phyloP scores from a whole-genome alignment of 257 asterid species.

The Parsonsia alboflavescens region DNA sequence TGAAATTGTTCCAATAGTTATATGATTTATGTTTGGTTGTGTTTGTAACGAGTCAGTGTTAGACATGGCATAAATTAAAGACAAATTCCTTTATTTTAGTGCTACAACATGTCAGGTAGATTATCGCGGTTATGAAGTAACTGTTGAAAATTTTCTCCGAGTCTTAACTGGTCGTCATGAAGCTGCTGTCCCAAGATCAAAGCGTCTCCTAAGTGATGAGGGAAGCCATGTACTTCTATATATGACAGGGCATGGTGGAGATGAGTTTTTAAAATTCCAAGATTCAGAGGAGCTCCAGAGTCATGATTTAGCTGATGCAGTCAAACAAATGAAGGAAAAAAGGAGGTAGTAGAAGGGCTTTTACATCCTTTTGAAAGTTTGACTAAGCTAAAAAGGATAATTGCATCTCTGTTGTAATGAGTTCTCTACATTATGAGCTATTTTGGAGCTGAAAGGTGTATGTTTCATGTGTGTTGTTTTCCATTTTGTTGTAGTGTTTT shows the following conservation, averaged over 20 bases:
- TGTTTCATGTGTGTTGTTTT: not conserved
- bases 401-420: not conserved
- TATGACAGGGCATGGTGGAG: constrained; percentile 99
- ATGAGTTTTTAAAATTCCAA: constrained; percentile 94
- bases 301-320: constrained; percentile 97
- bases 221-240: constrained; percentile 93
- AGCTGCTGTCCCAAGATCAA: constrained; percentile 89
- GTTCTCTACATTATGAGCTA: not conserved
- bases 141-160: constrained; percentile 79
- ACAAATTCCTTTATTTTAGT: not conserved
- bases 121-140: constrained; percentile 97
- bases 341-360: constrained; percentile 42
- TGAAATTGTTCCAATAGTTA: not conserved
- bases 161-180: constrained; percentile 95
- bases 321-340: constrained; percentile 98
- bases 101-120: constrained; percentile 59
- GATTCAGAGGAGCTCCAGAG: constrained; percentile 99
- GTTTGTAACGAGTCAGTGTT: not conserved
- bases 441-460: not conserved
- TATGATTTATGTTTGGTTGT: not conserved
- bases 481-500: not conserved
- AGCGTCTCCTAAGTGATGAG: constrained; percentile 96
- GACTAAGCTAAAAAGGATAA: not conserved
- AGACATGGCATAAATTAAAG: not conserved
- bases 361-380: not conserved